Conservation (phyloP, 305 asterid species). For the Andrographis paniculata region DNA sequence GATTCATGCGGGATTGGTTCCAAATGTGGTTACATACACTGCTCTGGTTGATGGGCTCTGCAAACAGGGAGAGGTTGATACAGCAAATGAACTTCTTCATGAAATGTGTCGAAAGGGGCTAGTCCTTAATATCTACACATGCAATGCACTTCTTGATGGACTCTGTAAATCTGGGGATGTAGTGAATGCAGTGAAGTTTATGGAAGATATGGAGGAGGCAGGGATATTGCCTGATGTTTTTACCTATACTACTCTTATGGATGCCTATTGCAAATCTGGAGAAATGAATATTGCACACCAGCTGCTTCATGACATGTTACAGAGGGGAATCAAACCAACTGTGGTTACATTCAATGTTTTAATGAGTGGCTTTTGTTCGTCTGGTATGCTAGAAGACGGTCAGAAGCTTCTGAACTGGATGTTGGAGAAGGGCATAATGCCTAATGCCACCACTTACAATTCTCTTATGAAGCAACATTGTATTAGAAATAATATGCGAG, state of each 20-base stretch:
- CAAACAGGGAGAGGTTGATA: conserved; percentile 72
- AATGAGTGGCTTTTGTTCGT: conserved; percentile 76
- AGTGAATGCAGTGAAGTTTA: conserved; percentile 45
- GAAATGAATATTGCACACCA: conserved; percentile 63
- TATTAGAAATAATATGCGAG: conserved; percentile 56
- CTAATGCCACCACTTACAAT: conserved; percentile 74
- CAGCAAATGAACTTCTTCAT: conserved; percentile 76
- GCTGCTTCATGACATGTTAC: conserved; percentile 69
- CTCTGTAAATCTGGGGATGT: conserved; percentile 81
- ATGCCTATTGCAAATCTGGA: conserved; percentile 80
- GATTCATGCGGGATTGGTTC: conserved; percentile 49
- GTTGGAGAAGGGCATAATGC: conserved; percentile 77
- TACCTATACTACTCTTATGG: conserved; percentile 85
- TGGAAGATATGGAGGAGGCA: conserved; percentile 70
- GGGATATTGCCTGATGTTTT: conserved; percentile 64
- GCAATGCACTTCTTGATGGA: conserved; percentile 75
- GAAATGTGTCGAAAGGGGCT: conserved; percentile 72
- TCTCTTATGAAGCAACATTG: conserved; percentile 75
- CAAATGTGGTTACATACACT: conserved; percentile 88
- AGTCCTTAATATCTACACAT: conserved; percentile 61
- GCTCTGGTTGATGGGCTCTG: conserved; percentile 94
- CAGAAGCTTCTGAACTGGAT: conserved; percentile 76
- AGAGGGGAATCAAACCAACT: conserved; percentile 63
- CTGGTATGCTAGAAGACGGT: conserved; percentile 79
- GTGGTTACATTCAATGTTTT: conserved; percentile 87